phyloP scores from a whole-genome alignment of 768 basidiomycete species.

The Coprinopsis sp. region DNA sequence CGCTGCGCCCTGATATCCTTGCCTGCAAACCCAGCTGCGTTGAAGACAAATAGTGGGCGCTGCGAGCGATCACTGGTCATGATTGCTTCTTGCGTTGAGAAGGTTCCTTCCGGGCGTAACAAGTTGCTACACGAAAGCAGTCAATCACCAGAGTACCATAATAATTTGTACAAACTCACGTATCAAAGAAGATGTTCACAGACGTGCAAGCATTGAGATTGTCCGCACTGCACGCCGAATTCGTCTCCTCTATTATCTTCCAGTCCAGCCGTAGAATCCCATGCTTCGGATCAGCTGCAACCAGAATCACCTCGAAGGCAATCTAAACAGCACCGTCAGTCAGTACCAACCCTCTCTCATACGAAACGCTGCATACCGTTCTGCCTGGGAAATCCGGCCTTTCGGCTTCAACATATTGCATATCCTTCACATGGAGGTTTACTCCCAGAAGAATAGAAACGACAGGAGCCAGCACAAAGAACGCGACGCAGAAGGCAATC shows the following conservation, averaged over 20 bases:
- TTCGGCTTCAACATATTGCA: slow-evolving; percentile 1
- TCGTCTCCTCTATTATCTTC: slow-evolving; percentile 16
- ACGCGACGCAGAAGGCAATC: slow-evolving; percentile 1
- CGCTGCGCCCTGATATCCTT: slow-evolving; percentile 16
- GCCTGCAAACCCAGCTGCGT: slow-evolving; percentile 12
- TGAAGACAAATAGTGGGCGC: slow-evolving; percentile 18
- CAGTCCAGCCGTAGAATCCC: slow-evolving; percentile 19
- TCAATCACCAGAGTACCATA: background rate
- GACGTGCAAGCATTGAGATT: slow-evolving; percentile 17
- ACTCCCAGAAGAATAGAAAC: slow-evolving; percentile 2
- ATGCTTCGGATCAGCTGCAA: slow-evolving; percentile 18
- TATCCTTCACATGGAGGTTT: slow-evolving; percentile 1
- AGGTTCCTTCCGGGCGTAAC: slow-evolving; percentile 6
- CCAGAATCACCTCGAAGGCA: slow-evolving; percentile 16
- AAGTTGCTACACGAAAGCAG: slow-evolving; percentile 12
- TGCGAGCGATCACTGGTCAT: slow-evolving; percentile 16
- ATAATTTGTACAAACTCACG: slow-evolving; percentile 6
- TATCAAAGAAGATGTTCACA: slow-evolving; percentile 21
- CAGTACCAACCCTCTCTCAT: background rate
- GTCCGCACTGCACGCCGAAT: slow-evolving; percentile 14
- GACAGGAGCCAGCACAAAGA: background rate
- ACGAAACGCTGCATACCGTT: background rate
- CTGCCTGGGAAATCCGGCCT: background rate
- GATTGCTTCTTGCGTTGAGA: slow-evolving; percentile 5
- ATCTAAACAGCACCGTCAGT: background rate